phyloP scores from a whole-genome alignment of 495 filamentous ascomycete genomes.

The Jackrogersella multiformis region DNA sequence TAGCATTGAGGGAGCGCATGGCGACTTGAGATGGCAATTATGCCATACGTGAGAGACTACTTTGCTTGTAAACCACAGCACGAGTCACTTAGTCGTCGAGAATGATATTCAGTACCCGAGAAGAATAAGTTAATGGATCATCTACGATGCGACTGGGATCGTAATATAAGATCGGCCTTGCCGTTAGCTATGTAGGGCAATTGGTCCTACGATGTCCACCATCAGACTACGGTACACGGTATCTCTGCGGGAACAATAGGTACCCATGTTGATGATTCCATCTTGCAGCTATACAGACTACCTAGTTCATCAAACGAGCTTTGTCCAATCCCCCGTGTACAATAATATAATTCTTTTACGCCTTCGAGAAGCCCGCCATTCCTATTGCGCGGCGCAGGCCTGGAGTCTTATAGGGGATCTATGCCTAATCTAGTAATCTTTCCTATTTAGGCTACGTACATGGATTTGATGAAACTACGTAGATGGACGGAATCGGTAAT shows the following conservation, averaged over 20 bases:
- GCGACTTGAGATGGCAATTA: constrained; percentile 1
- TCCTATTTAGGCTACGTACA: not conserved
- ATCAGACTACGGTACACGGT: not conserved
- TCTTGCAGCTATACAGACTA: constrained; percentile 3
- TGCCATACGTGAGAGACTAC: constrained; percentile 15
- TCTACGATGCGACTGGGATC: not conserved
- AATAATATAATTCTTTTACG: constrained; percentile 17
- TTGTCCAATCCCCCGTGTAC: constrained; percentile 10
- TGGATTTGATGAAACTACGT: constrained; percentile 7
- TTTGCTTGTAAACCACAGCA: not conserved
- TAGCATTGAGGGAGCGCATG: constrained; percentile 5
- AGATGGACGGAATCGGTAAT: not conserved
- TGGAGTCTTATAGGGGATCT: not conserved
- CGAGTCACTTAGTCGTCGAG: not conserved
- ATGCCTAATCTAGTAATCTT: constrained; percentile 1
- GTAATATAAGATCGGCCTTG: constrained; percentile 11
- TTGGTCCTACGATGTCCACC: not conserved
- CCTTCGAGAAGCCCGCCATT: constrained; percentile 12
- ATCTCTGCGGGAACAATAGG: not conserved
- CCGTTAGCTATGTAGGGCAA: not conserved
- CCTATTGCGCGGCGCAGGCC: not conserved
- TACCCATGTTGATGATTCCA: constrained; percentile 9
- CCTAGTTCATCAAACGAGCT: constrained; percentile 14
- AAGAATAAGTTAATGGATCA: not conserved
- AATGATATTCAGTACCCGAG: constrained; percentile 2